Evolutionary conservation across 2,329 filamentous ascomycete genomes (phyloP), one percentile per base, ranked within the genome.

Genomic region (Didymellaceae sp.): DNA sequence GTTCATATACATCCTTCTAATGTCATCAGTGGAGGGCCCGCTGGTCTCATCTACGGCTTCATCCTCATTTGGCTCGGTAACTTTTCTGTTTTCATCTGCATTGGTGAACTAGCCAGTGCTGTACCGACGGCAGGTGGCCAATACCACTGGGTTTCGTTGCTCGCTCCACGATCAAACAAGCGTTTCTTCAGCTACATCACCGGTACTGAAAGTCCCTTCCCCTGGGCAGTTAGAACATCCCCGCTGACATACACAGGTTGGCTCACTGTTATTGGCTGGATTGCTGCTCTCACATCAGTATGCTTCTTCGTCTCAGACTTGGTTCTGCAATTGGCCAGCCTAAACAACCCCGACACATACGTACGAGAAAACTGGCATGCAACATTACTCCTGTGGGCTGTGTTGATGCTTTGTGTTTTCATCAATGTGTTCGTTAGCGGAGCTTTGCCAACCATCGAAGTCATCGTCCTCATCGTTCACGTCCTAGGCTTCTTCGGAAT

Each of bases 401-500:
- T 78, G 8, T 64, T 77, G 1, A 28, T 73, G 1, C 60, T 78
- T 4, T 71, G 73, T 10, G 63, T 78, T 4, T 65, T 68, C 18
- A 74, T 80, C 55, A 83, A 83, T 59, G 74, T 76, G 2, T 72
- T 80, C 21, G 67, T 77, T 11, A 78, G 77, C 6, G 73, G 72
- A 4, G 63, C 76, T 3, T 66, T 83, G 2, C 80, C 80, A 0
- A 65, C 74, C 1, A 71, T 81, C 33, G 81, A 84, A 61, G 76
- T 77, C 1, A 55, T 78, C 11, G 72, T 80, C 17, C 65, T 82
- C 6, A 72, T 80, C 20, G 59, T 82, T 4, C 80, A 83, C 48
- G 67, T 82, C n/a, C 61, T 78, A 11, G 80, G 80, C 4, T 79
- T 82, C 60, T 79, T 82, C 48, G 80, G 75, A 0, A 78, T 82